Percentiles rank a stretch among this genome's conserved stretches.
Evolutionary conservation across 352 stramenopile species (phyloP).

Genomic region (Peronospora belbahrii): DNA sequence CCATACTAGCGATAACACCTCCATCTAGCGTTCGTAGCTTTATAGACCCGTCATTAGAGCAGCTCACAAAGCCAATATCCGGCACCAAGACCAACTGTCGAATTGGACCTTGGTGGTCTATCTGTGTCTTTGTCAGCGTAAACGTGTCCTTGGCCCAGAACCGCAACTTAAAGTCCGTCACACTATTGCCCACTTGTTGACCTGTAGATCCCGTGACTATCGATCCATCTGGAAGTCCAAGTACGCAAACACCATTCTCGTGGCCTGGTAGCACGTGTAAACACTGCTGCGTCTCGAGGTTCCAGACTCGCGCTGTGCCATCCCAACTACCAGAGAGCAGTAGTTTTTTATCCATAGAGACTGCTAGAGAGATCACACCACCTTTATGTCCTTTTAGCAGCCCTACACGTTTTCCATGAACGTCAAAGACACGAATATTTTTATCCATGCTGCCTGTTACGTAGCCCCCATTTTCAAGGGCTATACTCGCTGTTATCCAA

Average conservation of each 20-base stretch:
- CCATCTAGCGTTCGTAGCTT: slow-evolving; percentile 62
- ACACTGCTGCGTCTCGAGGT: slow-evolving; percentile 41
- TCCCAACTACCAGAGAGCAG: slow-evolving; percentile 81
- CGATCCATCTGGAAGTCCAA: slow-evolving; percentile 47
- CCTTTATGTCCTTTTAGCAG: slow-evolving; percentile 58
- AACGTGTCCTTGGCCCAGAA: slow-evolving; percentile 58
- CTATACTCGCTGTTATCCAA: slow-evolving; percentile 64
- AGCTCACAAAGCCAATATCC: slow-evolving; percentile 72
- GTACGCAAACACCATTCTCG: slow-evolving; percentile 80
- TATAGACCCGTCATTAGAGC: slow-evolving; percentile 77
- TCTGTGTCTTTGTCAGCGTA: slow-evolving; percentile 42
- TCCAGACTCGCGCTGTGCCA: slow-evolving; percentile 70
- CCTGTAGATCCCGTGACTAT: slow-evolving; percentile 76
- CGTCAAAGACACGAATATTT: slow-evolving; percentile 53
- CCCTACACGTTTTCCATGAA: slow-evolving; percentile 33
- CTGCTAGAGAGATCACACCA: slow-evolving; percentile 64
- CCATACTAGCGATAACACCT: slow-evolving; percentile 50
- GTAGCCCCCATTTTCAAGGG: slow-evolving; percentile 46
- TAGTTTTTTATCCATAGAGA: slow-evolving; percentile 29
- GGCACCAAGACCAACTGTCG: slow-evolving; percentile 60
- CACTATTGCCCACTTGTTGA: slow-evolving; percentile 60
- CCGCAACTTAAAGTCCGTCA: slow-evolving; percentile 72
- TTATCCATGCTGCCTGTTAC: slow-evolving; percentile 80
- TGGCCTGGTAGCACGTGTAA: slow-evolving; percentile 52
- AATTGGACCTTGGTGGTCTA: slow-evolving; percentile 62